Conservation (phyloP, 495 filamentous ascomycete genomes). For the Daldinia decipiens region DNA sequence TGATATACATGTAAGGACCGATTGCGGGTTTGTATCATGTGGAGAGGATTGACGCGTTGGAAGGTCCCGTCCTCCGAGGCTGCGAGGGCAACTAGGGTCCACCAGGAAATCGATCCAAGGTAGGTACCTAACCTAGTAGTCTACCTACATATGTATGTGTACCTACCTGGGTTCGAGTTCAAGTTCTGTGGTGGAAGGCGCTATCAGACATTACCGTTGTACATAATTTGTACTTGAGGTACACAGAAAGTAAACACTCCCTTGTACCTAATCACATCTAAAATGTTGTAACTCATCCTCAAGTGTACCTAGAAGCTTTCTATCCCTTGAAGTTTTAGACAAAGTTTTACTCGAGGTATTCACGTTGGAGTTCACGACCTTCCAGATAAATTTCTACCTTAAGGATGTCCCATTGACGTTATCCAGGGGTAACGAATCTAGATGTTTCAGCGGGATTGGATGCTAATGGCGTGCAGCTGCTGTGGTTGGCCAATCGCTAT, state of each 20-base stretch:
- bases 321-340: neutral
- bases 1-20: slow-evolving; percentile 14
- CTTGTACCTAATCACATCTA: neutral
- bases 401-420: slow-evolving; percentile 27
- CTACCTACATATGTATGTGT: too few species aligned
- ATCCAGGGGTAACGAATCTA: slow-evolving; percentile 33
- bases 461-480: slow-evolving; percentile 13
- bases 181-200: neutral
- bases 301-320: too few species aligned
- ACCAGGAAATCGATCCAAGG: slow-evolving; percentile 41
- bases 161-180: neutral
- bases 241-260: neutral
- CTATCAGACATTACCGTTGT: neutral
- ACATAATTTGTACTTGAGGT: slow-evolving; percentile 1
- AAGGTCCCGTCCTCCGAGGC: slow-evolving; percentile 28
- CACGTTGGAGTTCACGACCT: neutral
- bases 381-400: slow-evolving; percentile 17
- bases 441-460: slow-evolving; percentile 41
- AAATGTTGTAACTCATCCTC: neutral
- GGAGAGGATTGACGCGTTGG: slow-evolving; percentile 37
- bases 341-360: slow-evolving; percentile 10
- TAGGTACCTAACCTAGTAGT: neutral
- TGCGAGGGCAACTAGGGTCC: slow-evolving; percentile 24
- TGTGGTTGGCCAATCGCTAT: slow-evolving; percentile 35
- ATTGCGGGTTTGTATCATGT: slow-evolving; percentile 1